Conservation (phyloP, 768 basidiomycete species). For the Ramaria rubella region DNA sequence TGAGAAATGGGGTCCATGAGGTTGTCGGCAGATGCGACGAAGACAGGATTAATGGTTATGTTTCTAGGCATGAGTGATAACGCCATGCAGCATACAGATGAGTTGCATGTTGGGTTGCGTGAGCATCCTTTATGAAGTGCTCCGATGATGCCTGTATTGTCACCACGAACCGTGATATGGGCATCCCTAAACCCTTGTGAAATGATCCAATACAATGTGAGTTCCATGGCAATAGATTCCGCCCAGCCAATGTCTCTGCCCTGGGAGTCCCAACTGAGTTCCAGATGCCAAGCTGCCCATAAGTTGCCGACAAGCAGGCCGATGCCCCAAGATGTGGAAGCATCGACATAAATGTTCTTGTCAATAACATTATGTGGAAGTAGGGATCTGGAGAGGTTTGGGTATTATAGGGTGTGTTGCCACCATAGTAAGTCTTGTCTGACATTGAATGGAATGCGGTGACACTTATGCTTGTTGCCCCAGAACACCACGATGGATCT, state of each 20-base stretch:
- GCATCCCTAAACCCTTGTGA: not conserved
- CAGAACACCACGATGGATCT: slow-evolving; percentile 23
- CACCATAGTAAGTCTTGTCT: too few species aligned
- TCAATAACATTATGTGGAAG: slow-evolving; percentile 4
- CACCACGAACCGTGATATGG: too few species aligned
- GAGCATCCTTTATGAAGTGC: not conserved
- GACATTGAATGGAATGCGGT: slow-evolving; percentile 19
- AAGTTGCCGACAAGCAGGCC: slow-evolving; percentile 8
- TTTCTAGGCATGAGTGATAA: not conserved
- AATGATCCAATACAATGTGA: not conserved
- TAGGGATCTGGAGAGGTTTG: slow-evolving; percentile 11
- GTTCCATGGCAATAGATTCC: slow-evolving; percentile 2
- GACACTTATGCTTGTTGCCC: slow-evolving; percentile 7
- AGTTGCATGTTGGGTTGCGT: not conserved
- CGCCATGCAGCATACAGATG: not conserved
- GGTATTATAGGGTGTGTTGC: not conserved
- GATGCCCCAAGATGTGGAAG: too few species aligned
- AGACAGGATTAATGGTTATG: not conserved
- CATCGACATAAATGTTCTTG: slow-evolving; percentile 2
- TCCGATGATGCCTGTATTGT: too few species aligned
- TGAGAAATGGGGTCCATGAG: slow-evolving; percentile 3
- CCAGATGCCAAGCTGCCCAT: slow-evolving; percentile 11
- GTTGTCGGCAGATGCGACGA: not conserved
- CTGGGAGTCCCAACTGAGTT: slow-evolving; percentile 1
- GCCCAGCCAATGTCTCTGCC: too few species aligned